phyloP scores from a whole-genome alignment of 2,329 filamentous ascomycete species.

The Talaromyces atroroseus region DNA sequence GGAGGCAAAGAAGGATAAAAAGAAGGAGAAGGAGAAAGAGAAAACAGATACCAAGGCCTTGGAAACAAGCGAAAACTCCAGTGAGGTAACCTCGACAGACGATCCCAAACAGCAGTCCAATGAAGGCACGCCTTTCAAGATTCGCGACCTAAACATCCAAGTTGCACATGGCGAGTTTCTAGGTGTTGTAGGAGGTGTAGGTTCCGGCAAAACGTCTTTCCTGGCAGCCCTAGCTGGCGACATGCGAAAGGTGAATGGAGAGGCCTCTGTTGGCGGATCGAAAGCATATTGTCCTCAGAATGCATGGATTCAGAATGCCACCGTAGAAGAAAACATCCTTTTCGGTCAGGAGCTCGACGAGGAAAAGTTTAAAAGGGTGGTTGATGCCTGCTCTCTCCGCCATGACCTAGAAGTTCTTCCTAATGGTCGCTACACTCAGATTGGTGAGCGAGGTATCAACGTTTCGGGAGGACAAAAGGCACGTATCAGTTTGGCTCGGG shows the following conservation, averaged over 20 bases:
- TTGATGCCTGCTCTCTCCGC: conserved; percentile 17
- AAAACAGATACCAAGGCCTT: not conserved
- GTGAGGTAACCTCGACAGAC: conserved; percentile 20
- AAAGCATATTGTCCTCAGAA: conserved; percentile 64
- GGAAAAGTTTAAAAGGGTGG: conserved; percentile 18
- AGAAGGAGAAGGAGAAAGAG: conserved; percentile 1
- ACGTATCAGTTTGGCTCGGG: conserved; percentile 66
- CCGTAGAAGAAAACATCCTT: conserved; percentile 71
- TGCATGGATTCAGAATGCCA: conserved; percentile 84
- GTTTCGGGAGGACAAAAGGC: conserved; percentile 44
- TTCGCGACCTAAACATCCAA: conserved; percentile 26
- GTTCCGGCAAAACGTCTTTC: conserved; percentile 69
- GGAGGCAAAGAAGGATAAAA: conserved; percentile 9
- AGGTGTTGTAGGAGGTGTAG: conserved; percentile 33
- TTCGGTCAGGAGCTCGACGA: conserved; percentile 59
- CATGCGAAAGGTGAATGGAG: conserved; percentile 38
- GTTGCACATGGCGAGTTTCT: conserved; percentile 24
- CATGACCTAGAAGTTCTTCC: conserved; percentile 25
- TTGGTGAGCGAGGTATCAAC: conserved; percentile 44
- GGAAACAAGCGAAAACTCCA: conserved; percentile 5
- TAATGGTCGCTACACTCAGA: conserved; percentile 33
- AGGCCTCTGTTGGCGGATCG: conserved; percentile 6
- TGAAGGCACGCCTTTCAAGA: conserved; percentile 27
- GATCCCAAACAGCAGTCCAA: conserved; percentile 14
- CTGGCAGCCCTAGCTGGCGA: conserved; percentile 70